Percentiles rank a stretch among this genome's conserved stretches.
Evolutionary conservation across 495 filamentous ascomycete genomes (phyloP).

Genomic region (Aspergillus leporis): DNA sequence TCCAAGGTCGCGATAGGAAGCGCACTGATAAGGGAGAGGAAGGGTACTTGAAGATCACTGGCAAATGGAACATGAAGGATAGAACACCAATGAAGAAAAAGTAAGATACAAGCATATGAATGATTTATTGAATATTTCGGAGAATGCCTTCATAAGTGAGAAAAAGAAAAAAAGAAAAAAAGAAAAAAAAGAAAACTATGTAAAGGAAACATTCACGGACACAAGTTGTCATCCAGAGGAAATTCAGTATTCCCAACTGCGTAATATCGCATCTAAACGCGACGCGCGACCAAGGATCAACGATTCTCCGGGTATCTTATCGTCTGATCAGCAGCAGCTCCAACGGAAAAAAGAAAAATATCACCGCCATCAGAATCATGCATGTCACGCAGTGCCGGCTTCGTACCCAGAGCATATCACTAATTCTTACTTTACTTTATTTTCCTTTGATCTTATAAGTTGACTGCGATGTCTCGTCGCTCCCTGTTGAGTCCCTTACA

Average conservation of each 20-base stretch:
- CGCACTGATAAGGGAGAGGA: neutral
- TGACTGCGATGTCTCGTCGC: slow-evolving; percentile 14
- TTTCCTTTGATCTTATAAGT: neutral
- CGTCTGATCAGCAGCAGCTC: slow-evolving; percentile 12
- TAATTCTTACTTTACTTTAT: neutral
- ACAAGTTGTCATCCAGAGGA: neutral
- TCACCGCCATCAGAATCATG: neutral
- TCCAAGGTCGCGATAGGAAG: neutral
- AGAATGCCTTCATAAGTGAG: neutral
- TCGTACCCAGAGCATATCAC: neutral
- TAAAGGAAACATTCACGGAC: neutral
- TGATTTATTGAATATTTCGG: too few relatives aligned
- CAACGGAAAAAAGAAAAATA: neutral
- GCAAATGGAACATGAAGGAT: neutral
- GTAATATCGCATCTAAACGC: slow-evolving; percentile 13
- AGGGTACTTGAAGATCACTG: neutral
- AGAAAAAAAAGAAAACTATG: neutral
- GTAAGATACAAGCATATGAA: neutral
- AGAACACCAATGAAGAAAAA: neutral
- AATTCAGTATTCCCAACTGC: slow-evolving; percentile 9
- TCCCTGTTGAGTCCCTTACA: slow-evolving; percentile 8
- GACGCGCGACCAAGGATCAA: slow-evolving; percentile 16
- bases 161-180: neutral
- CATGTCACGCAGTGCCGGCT: neutral
- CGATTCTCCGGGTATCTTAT: slow-evolving; percentile 23